Evolutionary conservation across 75 land plant genomes (phyloP).

Genomic region (Sequoia sempervirens): DNA sequence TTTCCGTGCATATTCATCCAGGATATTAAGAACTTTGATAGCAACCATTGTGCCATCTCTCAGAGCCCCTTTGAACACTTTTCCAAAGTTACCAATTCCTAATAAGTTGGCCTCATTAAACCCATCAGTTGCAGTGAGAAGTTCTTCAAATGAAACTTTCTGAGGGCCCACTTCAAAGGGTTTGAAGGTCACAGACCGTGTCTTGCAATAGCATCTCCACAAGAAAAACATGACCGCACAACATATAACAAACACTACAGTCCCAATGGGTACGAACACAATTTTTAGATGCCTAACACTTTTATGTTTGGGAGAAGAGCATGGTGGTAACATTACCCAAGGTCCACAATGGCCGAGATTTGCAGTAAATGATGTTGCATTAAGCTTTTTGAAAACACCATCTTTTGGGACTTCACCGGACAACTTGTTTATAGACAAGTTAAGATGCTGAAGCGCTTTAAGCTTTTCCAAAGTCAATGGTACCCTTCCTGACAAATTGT

Average conservation of each 20-base stretch:
- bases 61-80: no score
- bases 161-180: no score
- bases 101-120: no score
- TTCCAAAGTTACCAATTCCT: no score
- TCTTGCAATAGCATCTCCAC: not conserved
- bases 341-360: not conserved
- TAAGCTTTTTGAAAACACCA: constrained; percentile 6
- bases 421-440: no score
- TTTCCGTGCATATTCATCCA: no score
- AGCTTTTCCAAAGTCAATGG: constrained; percentile 21
- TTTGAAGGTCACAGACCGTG: no score
- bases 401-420: not conserved
- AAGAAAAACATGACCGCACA: not conserved
- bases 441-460: constrained; percentile 8
- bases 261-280: not conserved
- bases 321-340: not conserved
- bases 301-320: not conserved
- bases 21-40: no score
- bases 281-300: not conserved
- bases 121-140: no score
- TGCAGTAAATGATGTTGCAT: not conserved
- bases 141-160: no score
- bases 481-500: constrained; percentile 26
- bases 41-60: no score
- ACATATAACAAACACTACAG: not conserved